Percentiles rank a stretch among this genome's conserved stretches.
Evolutionary conservation across 495 filamentous ascomycete species (phyloP).

Genomic region (Penicillium canariense): DNA sequence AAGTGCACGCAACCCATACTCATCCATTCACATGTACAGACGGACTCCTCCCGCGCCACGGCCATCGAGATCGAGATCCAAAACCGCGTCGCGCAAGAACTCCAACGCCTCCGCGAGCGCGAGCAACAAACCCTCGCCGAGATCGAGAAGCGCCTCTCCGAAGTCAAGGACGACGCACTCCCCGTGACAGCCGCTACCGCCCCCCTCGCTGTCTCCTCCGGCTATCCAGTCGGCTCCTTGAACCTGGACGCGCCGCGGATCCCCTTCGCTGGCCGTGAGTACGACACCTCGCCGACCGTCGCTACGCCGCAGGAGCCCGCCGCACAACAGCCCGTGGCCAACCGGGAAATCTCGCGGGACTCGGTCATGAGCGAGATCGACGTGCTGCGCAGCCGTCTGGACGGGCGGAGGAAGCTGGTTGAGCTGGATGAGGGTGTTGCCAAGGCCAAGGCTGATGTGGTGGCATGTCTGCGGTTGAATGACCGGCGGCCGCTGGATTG

Average conservation of each 20-base stretch:
- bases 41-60: slow-evolving; percentile 80
- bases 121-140: slow-evolving; percentile 55
- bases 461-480: slow-evolving; percentile 78
- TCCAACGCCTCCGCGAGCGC: slow-evolving; percentile 68
- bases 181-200: slow-evolving; percentile 30
- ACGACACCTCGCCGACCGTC: slow-evolving; percentile 26
- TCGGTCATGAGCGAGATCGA: slow-evolving; percentile 66
- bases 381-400: slow-evolving; percentile 68
- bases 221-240: slow-evolving; percentile 43
- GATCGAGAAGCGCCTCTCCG: slow-evolving; percentile 55
- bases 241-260: slow-evolving; percentile 49
- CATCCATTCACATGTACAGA: slow-evolving; percentile 48
- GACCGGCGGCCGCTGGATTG: slow-evolving; percentile 91
- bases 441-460: slow-evolving; percentile 71
- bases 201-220: slow-evolving; percentile 30
- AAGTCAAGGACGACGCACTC: slow-evolving; percentile 33
- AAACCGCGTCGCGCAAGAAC: slow-evolving; percentile 79
- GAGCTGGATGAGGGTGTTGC: slow-evolving; percentile 64
- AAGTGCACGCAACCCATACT: slow-evolving; percentile 9
- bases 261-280: slow-evolving; percentile 46
- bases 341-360: slow-evolving; percentile 50
- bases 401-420: slow-evolving; percentile 68
- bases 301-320: slow-evolving; percentile 16
- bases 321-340: slow-evolving; percentile 21
- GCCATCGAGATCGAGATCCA: slow-evolving; percentile 85